Conservation (phyloP, 192 early-diverging fungal species). For the Coemansia sp. region DNA sequence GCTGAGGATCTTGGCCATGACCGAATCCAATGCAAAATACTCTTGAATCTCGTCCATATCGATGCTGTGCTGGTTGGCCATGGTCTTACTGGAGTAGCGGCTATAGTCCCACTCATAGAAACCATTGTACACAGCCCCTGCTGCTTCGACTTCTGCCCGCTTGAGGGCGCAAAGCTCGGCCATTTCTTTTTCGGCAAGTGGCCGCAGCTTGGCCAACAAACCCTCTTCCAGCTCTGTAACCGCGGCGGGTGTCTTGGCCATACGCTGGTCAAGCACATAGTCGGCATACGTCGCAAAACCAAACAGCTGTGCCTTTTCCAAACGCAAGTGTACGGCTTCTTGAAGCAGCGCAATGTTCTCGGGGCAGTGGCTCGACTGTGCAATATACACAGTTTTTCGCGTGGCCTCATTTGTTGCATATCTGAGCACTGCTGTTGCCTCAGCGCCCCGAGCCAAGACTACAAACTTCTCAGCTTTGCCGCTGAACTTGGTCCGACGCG, state of each 20-base stretch:
- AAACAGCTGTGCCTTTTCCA: conserved; percentile 54
- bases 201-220: conserved; percentile 52
- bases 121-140: conserved; percentile 47
- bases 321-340: conserved; percentile 52
- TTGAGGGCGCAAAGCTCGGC: conserved; percentile 60
- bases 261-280: conserved; percentile 64
- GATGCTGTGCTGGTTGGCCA: conserved; percentile 60
- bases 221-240: conserved; percentile 63
- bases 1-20: conserved; percentile 58
- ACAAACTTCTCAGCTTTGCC: conserved; percentile 59
- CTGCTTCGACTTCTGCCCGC: conserved; percentile 29
- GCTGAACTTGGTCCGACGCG: conserved; percentile 45
- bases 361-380: conserved; percentile 28
- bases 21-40: conserved; percentile 63
- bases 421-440: conserved; percentile 39
- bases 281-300: conserved; percentile 66
- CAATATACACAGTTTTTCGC: conserved; percentile 44
- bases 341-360: conserved; percentile 59
- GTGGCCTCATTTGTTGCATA: conserved; percentile 47
- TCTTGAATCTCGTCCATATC: conserved; percentile 69
- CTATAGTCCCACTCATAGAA: conserved; percentile 66
- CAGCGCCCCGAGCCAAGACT: conserved; percentile 65
- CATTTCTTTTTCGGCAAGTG: conserved; percentile 58
- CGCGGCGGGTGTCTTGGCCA: conserved; percentile 68
- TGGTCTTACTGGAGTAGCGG: conserved; percentile 64